A percentile compares a stretch with the other conserved stretches of the same genome.
Conservation (phyloP, 192 early-diverging fungal genomes). For the Coemansia sp. region DNA sequence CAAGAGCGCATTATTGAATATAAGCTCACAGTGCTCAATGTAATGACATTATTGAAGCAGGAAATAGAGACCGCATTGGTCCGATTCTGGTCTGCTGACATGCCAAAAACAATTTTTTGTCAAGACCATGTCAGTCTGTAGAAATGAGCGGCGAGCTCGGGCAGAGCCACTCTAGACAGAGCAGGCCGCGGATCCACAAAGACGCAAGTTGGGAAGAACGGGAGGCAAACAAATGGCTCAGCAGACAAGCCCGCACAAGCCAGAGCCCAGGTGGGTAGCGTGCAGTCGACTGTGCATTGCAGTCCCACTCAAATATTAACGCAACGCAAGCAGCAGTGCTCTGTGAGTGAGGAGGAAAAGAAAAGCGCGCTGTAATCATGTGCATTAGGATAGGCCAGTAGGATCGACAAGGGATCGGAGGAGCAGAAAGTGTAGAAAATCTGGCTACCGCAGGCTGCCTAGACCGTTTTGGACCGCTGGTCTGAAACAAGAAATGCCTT, state of each 20-base stretch:
- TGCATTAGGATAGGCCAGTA: slow-evolving; percentile 1
- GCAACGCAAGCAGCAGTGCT: background rate
- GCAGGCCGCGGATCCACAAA: background rate
- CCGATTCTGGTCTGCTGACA: background rate
- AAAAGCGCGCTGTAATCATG: slow-evolving; percentile 6
- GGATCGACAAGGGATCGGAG: slow-evolving; percentile 1
- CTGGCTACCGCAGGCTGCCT: background rate
- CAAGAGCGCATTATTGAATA: background rate
- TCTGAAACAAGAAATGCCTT: slow-evolving; percentile 7
- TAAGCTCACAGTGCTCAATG: background rate
- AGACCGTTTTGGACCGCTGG: slow-evolving; percentile 14
- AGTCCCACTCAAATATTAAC: background rate
- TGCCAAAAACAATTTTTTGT: background rate
- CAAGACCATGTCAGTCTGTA: background rate
- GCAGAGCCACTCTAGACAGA: background rate
- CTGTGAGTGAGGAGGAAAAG: background rate
- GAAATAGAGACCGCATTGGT: no score
- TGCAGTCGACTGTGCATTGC: background rate
- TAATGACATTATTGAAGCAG: background rate
- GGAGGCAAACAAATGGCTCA: background rate
- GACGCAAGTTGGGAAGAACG: background rate
- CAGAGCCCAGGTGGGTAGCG: background rate
- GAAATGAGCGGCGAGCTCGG: background rate
- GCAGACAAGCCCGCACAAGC: background rate
- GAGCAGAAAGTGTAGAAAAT: background rate